A percentile compares a stretch with the other conserved stretches of the same genome.
These are phyloP conservation scores for Talaromyces sp. DNA, from an alignment of 2,329 filamentous ascomycete genomes.

Conservation along the genomic window DNA sequence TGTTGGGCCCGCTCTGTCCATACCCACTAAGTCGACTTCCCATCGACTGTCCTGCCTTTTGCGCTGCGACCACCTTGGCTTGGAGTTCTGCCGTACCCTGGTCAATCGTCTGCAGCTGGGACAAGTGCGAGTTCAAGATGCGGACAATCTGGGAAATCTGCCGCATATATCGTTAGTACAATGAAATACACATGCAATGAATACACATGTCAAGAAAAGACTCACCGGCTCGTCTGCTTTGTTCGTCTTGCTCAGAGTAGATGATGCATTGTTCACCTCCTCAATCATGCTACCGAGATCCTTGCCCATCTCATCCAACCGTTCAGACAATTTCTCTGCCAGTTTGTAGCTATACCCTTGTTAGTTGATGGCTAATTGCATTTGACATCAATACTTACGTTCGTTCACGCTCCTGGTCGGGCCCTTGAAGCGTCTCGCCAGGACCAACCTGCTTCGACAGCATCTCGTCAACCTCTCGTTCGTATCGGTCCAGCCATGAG, in stretches of 20 bases:
- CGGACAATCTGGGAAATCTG: conserved; percentile 92
- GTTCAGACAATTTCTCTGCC: conserved; percentile 85
- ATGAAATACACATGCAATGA: neutral
- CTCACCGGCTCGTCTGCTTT: conserved; percentile 83
- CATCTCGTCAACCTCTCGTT: conserved; percentile 84
- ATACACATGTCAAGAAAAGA: conserved; percentile 29
- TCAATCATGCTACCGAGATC: conserved; percentile 95
- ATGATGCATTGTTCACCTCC: conserved; percentile 92
- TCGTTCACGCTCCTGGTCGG: conserved; percentile 90
- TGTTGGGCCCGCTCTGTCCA: conserved; percentile 28
- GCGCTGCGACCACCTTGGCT: conserved; percentile 72
- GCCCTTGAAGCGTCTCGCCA: conserved; percentile 71
- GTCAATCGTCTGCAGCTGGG: conserved; percentile 90
- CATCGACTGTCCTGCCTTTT: conserved; percentile 64
- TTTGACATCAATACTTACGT: conserved; percentile 52
- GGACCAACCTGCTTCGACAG: conserved; percentile 72
- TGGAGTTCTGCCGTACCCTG: conserved; percentile 74
- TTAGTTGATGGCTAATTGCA: conserved; percentile 16
- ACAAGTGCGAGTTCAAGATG: conserved; percentile 87
- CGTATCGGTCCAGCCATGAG: conserved; percentile 82
- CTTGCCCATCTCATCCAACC: conserved; percentile 87
- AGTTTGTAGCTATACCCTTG: conserved; percentile 62
- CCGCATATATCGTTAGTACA: conserved; percentile 11
- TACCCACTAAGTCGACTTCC: conserved; percentile 35
- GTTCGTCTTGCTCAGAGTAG: conserved; percentile 78